Percentiles rank a stretch among this genome's conserved stretches.
These are phyloP conservation scores for Candida nitratophila DNA, from an alignment of 805 yeast genomes.

Conservation along the genomic window DNA sequence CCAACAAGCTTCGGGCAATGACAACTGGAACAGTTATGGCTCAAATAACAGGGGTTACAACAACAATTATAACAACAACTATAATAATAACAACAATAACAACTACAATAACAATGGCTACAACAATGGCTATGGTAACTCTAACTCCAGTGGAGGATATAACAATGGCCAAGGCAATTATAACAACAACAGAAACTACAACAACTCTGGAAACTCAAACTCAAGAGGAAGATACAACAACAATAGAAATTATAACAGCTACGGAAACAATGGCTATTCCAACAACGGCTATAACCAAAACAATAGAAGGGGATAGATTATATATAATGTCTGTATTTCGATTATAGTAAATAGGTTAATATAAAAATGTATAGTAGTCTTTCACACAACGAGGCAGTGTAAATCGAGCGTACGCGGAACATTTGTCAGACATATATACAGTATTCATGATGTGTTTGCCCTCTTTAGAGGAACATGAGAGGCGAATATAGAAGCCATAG, in stretches of 20 bases:
- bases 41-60: constrained; percentile 6
- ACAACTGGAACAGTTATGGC: constrained; percentile 5
- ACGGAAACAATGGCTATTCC: constrained; percentile 1
- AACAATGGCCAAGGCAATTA: constrained; percentile 3
- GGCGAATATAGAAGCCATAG: too few species aligned
- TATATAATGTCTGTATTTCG: too few species aligned
- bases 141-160: constrained; percentile 8
- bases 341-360: background rate
- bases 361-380: too few species aligned
- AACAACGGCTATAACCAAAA: background rate
- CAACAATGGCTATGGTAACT: constrained; percentile 6
- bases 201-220: constrained; percentile 2
- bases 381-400: too few species aligned
- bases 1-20: constrained; percentile 3
- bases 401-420: too few species aligned
- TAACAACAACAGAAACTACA: constrained; percentile 4
- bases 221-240: constrained; percentile 1
- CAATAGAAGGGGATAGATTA: background rate
- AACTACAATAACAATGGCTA: constrained; percentile 14
- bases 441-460: too few species aligned
- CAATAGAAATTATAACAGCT: background rate
- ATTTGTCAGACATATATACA: too few species aligned
- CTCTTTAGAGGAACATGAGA: too few species aligned
- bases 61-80: constrained; percentile 7
- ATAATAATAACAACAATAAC: constrained; percentile 12